Percentiles rank a stretch among this genome's conserved stretches.
Evolutionary conservation across 805 yeast genomes (phyloP).

Genomic region (Dipodascus geniculatus): DNA sequence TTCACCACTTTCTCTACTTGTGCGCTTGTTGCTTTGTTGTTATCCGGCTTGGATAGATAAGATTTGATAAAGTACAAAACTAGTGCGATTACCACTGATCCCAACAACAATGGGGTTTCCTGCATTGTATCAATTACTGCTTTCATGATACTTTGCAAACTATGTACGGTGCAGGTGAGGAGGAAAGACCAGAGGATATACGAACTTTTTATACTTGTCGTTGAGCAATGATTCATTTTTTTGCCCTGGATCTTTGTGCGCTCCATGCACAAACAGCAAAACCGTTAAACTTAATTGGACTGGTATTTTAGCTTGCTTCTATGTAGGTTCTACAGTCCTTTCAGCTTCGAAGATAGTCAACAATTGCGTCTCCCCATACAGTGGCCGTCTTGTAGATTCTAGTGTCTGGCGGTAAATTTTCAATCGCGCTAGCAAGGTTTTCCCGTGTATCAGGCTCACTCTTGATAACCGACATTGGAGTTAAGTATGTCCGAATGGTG

Average conservation of each 20-base stretch:
- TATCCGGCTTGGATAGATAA: neutral
- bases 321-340: neutral
- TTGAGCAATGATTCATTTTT: neutral
- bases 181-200: neutral
- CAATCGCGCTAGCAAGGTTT: slow-evolving; percentile 51
- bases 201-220: neutral
- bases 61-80: neutral
- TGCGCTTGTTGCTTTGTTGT: neutral
- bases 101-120: neutral
- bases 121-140: too few species aligned
- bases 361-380: slow-evolving; percentile 62
- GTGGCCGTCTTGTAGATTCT: slow-evolving; percentile 50
- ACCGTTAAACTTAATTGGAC: neutral
- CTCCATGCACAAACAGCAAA: neutral
- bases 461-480: slow-evolving; percentile 39
- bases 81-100: neutral
- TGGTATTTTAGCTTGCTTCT: neutral
- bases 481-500: slow-evolving; percentile 44
- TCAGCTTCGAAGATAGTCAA: slow-evolving; percentile 27
- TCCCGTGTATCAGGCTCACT: slow-evolving; percentile 34
- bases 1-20: neutral
- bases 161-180: neutral
- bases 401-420: slow-evolving; percentile 46
- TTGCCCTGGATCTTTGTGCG: neutral
- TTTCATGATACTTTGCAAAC: too few species aligned